These are phyloP conservation scores for Arabidopsis lyrata DNA, from an alignment of 441 rosid genomes.

Conservation along the genomic window DNA sequence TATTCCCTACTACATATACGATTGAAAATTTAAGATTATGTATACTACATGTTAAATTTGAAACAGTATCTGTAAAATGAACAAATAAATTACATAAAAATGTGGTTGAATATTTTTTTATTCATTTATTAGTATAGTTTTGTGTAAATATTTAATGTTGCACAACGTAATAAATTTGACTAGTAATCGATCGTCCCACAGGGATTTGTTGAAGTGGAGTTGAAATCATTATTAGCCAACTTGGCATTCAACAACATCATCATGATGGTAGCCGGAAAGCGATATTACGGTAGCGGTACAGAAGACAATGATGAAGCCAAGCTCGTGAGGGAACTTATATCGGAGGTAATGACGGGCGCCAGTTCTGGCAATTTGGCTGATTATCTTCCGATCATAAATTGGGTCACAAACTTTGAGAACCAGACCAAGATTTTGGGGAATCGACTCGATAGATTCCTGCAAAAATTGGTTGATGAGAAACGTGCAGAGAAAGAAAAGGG, in stretches of 20 bases:
- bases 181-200: not conserved
- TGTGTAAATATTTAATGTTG: not conserved
- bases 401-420: conserved; percentile 31
- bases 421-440: not conserved
- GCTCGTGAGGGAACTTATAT: conserved; percentile 19
- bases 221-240: conserved; percentile 31
- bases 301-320: conserved; percentile 25
- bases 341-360: not conserved
- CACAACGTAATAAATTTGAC: not conserved
- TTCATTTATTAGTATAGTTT: not conserved
- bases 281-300: conserved; percentile 33
- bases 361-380: conserved; percentile 40
- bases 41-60: too few relatives aligned
- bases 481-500: conserved; percentile 23
- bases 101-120: not conserved
- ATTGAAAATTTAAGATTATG: too few relatives aligned
- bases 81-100: not conserved
- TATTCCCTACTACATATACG: too few relatives aligned
- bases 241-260: conserved; percentile 41
- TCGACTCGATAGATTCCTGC: conserved; percentile 14
- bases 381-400: conserved; percentile 47
- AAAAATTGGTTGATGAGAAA: conserved; percentile 32
- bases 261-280: conserved; percentile 41
- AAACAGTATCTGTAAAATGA: not conserved
- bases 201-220: conserved; percentile 32